Percentiles rank a stretch among this genome's conserved stretches.
Conservation (phyloP, 371 early-diverging fungal species). For the Lichtheimia hyalospora region DNA sequence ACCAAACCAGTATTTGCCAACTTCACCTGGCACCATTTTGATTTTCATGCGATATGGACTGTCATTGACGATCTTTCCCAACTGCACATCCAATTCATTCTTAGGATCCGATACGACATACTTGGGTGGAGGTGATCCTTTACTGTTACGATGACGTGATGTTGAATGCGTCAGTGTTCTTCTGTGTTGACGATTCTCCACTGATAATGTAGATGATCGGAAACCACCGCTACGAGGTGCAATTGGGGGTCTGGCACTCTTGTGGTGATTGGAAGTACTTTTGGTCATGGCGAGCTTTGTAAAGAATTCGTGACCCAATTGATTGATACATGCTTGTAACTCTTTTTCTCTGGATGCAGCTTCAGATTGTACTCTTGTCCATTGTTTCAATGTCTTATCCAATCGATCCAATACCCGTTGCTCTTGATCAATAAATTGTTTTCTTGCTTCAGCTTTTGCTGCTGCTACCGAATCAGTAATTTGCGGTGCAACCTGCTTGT, state of each 20-base stretch:
- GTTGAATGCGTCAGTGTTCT: no score
- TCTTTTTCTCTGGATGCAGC: constrained; percentile 35
- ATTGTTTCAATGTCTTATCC: constrained; percentile 44
- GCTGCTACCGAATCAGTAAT: constrained; percentile 22
- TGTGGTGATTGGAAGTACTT: constrained; percentile 49
- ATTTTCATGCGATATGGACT: constrained; percentile 40
- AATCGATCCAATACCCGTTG: constrained; percentile 41
- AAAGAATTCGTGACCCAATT: constrained; percentile 46
- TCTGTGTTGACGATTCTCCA: neutral
- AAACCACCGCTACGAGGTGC: neutral
- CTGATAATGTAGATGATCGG: neutral
- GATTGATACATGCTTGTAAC: constrained; percentile 37
- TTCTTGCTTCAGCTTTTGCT: constrained; percentile 38
- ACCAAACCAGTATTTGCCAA: constrained; percentile 75
- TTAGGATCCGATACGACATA: constrained; percentile 36
- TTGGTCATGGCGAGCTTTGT: constrained; percentile 47
- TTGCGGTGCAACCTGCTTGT: constrained; percentile 29
- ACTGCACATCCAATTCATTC: constrained; percentile 41
- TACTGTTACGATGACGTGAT: no score
- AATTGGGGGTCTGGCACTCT: neutral
- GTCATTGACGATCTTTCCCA: constrained; percentile 64
- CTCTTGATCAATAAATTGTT: constrained; percentile 41
- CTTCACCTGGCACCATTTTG: constrained; percentile 46
- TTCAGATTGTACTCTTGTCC: constrained; percentile 34
- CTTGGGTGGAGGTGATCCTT: no score